Base-by-base conservation (phyloP, 164 flowering plant genomes). In the Vitis cinerea region DNA sequence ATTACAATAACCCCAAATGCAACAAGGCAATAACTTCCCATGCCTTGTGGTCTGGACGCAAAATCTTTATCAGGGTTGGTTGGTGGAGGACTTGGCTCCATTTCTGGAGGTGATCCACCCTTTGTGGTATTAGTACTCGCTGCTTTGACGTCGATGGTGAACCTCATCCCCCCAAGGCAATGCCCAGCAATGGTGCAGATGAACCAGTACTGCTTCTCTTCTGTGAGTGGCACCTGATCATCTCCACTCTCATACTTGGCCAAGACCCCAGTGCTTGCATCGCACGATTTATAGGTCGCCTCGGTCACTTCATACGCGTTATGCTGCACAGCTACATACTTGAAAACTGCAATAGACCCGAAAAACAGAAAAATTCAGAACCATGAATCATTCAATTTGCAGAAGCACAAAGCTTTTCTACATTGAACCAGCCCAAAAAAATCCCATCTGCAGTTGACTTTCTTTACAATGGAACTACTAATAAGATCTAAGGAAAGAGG, bases 91-190 rank as follows among this genome's bases (percentile, higher is more conserved):
- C 14, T 15, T 30, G 72, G 65, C 50, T 47, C 55, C 16, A 8
- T 14, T 68, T 12, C 65, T 12, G 65, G 56, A 1, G 66, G 8
- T 58, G 69, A 11, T 37, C 69, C 13, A 59, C 8, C 54, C 50
- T 17, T 37, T 7, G 54, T n/a, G 4, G 61, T 37, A 44, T 6
- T 63, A 54, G 37, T 23, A 10, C 17, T 19, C n/a, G 54, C 23
- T 53, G 13, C 27, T 63, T 71, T 59, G 0, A 84, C 88, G 50
- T 82, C 67, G 17, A 87, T 19, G 10, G 64, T 48, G 48, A 85
- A 73, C 71, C 80, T 87, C 91, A 87, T 87, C 10, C 91, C 91
- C 4, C 84, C 83, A 27, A 72, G 70, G 70, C 88, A 87, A 72
- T 87, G 91, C 0, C 81, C 83, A 2, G 57, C 23, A 1, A 82